These are phyloP conservation scores for Geotrichum candidum DNA, from an alignment of 1,139 yeast genomes.

Conservation along the genomic window DNA sequence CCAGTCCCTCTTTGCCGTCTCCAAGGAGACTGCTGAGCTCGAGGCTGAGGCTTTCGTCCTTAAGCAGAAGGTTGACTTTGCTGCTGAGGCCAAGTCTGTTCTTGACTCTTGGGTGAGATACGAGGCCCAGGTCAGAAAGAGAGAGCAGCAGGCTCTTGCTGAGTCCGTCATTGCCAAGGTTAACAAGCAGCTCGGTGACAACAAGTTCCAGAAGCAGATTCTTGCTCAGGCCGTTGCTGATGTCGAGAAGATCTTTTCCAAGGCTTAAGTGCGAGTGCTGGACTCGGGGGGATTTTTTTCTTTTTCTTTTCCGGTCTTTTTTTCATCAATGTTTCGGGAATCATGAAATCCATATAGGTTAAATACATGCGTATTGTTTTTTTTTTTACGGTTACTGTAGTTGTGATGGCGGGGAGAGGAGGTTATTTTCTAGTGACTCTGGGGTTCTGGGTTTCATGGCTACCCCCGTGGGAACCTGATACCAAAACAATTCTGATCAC, in stretches of 20 bases:
- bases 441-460: no score
- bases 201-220: slow-evolving; percentile 90
- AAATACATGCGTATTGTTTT: no score
- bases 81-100: slow-evolving; percentile 86
- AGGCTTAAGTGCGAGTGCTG: slow-evolving; percentile 24
- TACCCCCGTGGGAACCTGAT: no score
- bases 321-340: slow-evolving; percentile 19
- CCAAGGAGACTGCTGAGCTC: slow-evolving; percentile 92
- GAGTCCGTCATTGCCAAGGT: slow-evolving; percentile 83
- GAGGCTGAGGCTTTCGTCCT: slow-evolving; percentile 92
- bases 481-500: no score
- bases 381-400: no score
- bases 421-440: no score
- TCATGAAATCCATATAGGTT: no score
- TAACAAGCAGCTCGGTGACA: slow-evolving; percentile 73
- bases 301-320: slow-evolving; percentile 30
- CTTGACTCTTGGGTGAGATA: slow-evolving; percentile 99
- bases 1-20: slow-evolving; percentile 82
- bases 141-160: slow-evolving; percentile 90
- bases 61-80: slow-evolving; percentile 84
- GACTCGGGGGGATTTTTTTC: not conserved
- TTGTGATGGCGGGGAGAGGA: no score
- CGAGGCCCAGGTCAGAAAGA: slow-evolving; percentile 93
- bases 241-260: slow-evolving; percentile 72
- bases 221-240: slow-evolving; percentile 88